Conservation (phyloP, 768 basidiomycete species). For the Kwoniella sp. region DNA sequence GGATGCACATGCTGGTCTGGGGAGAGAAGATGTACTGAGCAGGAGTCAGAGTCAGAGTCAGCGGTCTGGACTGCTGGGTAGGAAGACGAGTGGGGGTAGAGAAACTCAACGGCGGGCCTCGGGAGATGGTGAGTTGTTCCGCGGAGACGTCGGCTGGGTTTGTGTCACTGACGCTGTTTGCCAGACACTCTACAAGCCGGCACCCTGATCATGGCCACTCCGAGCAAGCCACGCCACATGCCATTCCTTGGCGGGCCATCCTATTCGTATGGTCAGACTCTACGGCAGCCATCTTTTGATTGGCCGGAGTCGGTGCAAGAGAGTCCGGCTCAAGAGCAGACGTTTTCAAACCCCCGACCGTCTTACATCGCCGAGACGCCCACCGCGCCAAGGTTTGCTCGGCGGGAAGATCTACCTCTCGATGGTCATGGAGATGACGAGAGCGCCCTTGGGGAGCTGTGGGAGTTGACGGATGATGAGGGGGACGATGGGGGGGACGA, state of each 20-base stretch:
- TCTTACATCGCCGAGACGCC: conserved; percentile 32
- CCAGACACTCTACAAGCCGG: conserved; percentile 10
- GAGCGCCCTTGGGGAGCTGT: conserved; percentile 30
- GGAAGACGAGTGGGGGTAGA: conserved; percentile 33
- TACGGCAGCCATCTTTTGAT: too few relatives aligned
- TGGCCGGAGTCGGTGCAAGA: too few relatives aligned
- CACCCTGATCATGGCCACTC: conserved; percentile 43
- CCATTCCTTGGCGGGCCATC: conserved; percentile 6
- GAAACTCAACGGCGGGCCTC: conserved; percentile 1
- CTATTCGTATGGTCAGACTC: too few relatives aligned
- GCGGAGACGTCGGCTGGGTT: neutral
- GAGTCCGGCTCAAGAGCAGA: too few relatives aligned
- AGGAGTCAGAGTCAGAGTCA: neutral
- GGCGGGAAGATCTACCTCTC: neutral
- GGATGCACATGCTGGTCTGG: conserved; percentile 5
- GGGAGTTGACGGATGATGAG: conserved; percentile 45
- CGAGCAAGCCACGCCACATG: conserved; percentile 33
- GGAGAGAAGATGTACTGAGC: conserved; percentile 9
- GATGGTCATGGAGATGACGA: conserved; percentile 18
- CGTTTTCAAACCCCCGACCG: conserved; percentile 1
- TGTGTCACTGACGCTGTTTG: neutral
- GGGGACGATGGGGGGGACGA: conserved; percentile 29
- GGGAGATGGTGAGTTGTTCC: conserved; percentile 12
- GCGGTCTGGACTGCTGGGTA: conserved; percentile 26
- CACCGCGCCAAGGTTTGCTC: conserved; percentile 3